Base-by-base conservation (phyloP, 352 stramenopile genomes). In the Pythium volutum region DNA sequence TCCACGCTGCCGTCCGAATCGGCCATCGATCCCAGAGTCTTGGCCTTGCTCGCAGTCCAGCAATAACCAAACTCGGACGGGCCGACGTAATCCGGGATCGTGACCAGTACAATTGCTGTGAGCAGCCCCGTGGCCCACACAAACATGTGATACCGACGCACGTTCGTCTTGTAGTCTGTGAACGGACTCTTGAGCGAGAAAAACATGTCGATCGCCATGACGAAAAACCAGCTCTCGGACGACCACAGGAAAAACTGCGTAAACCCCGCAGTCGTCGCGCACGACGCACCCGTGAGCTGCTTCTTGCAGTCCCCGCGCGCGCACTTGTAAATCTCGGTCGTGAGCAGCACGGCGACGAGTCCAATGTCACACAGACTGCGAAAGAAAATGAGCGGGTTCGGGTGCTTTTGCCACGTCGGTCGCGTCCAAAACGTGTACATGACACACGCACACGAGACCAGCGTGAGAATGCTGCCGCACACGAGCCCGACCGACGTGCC, bases 161-260 rank as follows among this genome's bases (percentile, higher is more conserved):
- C 77, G 45, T 95, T 95, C 54, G 59, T 75, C 71, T 91, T 93
- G 74, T 91, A 95, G 71, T 95, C 84, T 10, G 86, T 95, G 62
- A 95, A 95, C 6, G 86, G 86, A 77, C 84, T 95, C 67, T 91
- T 81, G 31, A 95, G 69, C 36, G 82, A 92, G 39, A 76, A 88
- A 36, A 90, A 67, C 82, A 95, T 91, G 62, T 95, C 86, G 57
- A 93, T 91, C 20, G 86, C 80, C 86, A 95, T 95, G 56, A 95
- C 83, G 53, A 91, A 91, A 61, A 95, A 95, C 86, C 86, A 95
- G 59, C 82, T 91, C 66, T 95, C 86, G 11, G 86, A 93, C 15
- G 74, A 84, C 79, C 85, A 91, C n/a, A 95, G 67, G 55, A 93
- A 93, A 61, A 95, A 88, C 73, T 95, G 84, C 36, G 84, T 95